Evolutionary conservation across 768 basidiomycete species (phyloP), one percentile per base, ranked within the genome.

Genomic region (Leccinum olivaceopallidum): DNA sequence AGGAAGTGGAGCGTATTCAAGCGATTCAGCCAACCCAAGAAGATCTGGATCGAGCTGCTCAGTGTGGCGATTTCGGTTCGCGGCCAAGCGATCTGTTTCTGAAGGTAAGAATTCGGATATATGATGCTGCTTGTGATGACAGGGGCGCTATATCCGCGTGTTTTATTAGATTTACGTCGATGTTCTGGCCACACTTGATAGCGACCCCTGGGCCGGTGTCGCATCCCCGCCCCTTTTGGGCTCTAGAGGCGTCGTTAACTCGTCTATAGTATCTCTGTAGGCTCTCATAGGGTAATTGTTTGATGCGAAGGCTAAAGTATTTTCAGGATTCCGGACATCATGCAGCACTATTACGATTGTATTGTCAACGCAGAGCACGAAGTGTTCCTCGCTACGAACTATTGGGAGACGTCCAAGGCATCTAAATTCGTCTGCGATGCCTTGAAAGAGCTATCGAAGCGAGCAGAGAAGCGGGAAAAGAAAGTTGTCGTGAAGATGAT

Each of bases 301-400:
- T 22, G 55, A 63, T 60, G 7, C 55, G 22, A 32, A 42, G 32
- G 20, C 65, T 67, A 8, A 71, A 39, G 14, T 22, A 13, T 55
- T 39, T 60, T 8, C 60, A 84, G 81, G 48, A 85, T 89, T 50
- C 86, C 89, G 0, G 89, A 90, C 65, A 90, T 89, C 64, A 87
- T 89, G 80, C 79, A 81, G 56, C 88, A 90, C 66, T 86, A 88
- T 73, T 78, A 81, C 20, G 82, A 85, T 53, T 77, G 83, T 53
- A 87, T 90, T 56, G 79, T 85, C 24, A 75, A 78, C 32, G 87
- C 88, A 9, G 74, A 87, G 65, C 76, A 81, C 42, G 88, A 90
- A 73, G 80, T 89, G 16, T 78, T 90, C 63, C 75, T 90, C 14
- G 86, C 85, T 2, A 89, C 88, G 5, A 89, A 88, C 70, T 85